Base-by-base conservation (phyloP, 805 yeast species). In the Candida multigemmis region DNA sequence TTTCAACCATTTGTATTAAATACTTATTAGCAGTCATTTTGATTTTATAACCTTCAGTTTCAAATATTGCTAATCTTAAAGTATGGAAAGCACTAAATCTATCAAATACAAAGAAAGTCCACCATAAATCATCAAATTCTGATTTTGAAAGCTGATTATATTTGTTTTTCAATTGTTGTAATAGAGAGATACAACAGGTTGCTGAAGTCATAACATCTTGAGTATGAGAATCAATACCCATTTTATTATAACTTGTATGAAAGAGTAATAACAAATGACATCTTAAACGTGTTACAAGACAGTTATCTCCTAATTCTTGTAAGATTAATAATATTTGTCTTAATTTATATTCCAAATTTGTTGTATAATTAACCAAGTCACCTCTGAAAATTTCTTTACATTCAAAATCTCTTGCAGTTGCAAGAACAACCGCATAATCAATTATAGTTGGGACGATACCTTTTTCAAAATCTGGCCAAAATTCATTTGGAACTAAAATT, bases 51-150 rank as follows among this genome's bases (percentile, higher is more conserved):
- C n/a, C n/a, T n/a, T n/a, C n/a, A n/a, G n/a, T n/a, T n/a, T n/a
- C n/a, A n/a, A n/a, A n/a, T n/a, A n/a, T n/a, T n/a, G n/a, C n/a
- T n/a, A n/a, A n/a, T n/a, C n/a, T n/a, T n/a, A n/a, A n/a, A n/a
- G n/a, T n/a, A n/a, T n/a, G n/a, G n/a, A n/a, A n/a, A n/a, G n/a
- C n/a, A n/a, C n/a, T 54, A 34, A 53, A 46, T 13, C 59, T 32
- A 33, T 56, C 64, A 23, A 56, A 31, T 3, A 54, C 32, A 28
- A 40, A 55, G 23, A 55, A 41, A 23, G 44, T 36, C 61, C 61
- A 56, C 57, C 60, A 56, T 12, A 56, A 32, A 21, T 46, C 39
- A 10, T 46, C 37, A 11, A 46, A 34, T 4, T 29, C 32, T 18
- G 46, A 24, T 17, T 23, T 25, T 3, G 12, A 26, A 14, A 33